Conservation (phyloP, 495 filamentous ascomycete species). For the Penicillium bovifimosum region DNA sequence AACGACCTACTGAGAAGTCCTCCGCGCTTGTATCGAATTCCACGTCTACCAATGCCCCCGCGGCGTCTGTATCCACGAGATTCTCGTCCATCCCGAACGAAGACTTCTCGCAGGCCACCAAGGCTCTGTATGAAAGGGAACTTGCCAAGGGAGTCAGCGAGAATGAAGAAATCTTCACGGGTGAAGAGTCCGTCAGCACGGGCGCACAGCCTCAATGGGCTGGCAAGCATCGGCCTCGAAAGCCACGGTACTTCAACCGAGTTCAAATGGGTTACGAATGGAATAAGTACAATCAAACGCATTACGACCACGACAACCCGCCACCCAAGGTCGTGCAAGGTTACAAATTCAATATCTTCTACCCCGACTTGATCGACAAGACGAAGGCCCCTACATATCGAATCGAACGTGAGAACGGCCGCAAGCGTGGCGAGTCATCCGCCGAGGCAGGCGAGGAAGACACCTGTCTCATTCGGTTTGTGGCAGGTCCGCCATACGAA, state of each 20-base stretch:
- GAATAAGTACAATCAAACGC: slow-evolving; percentile 99
- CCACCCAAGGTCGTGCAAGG: slow-evolving; percentile 97
- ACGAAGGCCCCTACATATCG: slow-evolving; percentile 88
- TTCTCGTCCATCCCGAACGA: slow-evolving; percentile 73
- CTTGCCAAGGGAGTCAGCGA: slow-evolving; percentile 87
- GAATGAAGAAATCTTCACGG: slow-evolving; percentile 93
- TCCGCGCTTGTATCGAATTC: slow-evolving; percentile 31
- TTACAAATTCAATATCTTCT: slow-evolving; percentile 99
- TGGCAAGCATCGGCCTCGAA: slow-evolving; percentile 82
- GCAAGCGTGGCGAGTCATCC: slow-evolving; percentile 84
- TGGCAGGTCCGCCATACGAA: slow-evolving; percentile 93
- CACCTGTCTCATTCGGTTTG: slow-evolving; percentile 93
- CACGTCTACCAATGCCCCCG: slow-evolving; percentile 24
- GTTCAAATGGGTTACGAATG: slow-evolving; percentile 99
- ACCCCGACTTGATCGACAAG: slow-evolving; percentile 97
- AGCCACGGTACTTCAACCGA: slow-evolving; percentile 95
- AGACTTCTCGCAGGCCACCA: slow-evolving; percentile 88
- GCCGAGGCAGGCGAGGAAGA: slow-evolving; percentile 97
- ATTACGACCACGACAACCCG: slow-evolving; percentile 98
- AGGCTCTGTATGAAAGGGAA: slow-evolving; percentile 86
- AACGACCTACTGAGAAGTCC: slow-evolving; percentile 45
- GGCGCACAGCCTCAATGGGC: slow-evolving; percentile 73
- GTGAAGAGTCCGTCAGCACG: slow-evolving; percentile 73
- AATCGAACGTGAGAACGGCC: slow-evolving; percentile 86
- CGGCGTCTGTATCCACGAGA: slow-evolving; percentile 52